phyloP scores from a whole-genome alignment of 2,329 filamentous ascomycete species.

The Cladosporium sp. region DNA sequence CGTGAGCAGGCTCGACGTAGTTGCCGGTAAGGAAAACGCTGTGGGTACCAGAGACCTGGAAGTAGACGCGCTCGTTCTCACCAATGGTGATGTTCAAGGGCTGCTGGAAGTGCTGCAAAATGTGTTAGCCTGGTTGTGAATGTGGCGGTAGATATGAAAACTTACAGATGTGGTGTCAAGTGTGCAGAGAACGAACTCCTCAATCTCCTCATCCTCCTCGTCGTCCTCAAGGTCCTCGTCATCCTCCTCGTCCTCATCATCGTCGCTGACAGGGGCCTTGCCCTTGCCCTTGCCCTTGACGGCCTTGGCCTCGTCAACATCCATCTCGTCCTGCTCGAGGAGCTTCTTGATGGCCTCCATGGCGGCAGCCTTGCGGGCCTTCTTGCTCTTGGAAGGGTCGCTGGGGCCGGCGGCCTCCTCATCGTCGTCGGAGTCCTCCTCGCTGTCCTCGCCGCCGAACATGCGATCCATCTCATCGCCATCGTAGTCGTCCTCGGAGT shows the following conservation, averaged over 20 bases:
- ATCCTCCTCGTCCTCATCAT: slow-evolving; percentile 50
- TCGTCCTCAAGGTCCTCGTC: slow-evolving; percentile 53
- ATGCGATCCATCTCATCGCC: slow-evolving; percentile 49
- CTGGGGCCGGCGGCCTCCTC: slow-evolving; percentile 83
- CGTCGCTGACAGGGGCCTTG: slow-evolving; percentile 46
- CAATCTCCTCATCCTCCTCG: slow-evolving; percentile 59
- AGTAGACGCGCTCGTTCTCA: slow-evolving; percentile 86
- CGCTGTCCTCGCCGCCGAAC: slow-evolving; percentile 59
- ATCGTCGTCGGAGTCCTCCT: slow-evolving; percentile 53
- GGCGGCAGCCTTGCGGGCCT: slow-evolving; percentile 73
- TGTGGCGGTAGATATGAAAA: slow-evolving; percentile 7
- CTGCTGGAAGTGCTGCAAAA: slow-evolving; percentile 83
- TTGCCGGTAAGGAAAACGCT: slow-evolving; percentile 91
- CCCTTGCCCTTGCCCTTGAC: slow-evolving; percentile 62
- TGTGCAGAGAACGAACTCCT: slow-evolving; percentile 93
- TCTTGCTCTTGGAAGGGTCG: slow-evolving; percentile 84
- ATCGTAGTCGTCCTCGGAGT: slow-evolving; percentile 59
- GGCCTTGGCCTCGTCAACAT: slow-evolving; percentile 64
- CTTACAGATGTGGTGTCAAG: slow-evolving; percentile 86
- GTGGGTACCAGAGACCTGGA: slow-evolving; percentile 86
- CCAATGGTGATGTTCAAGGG: slow-evolving; percentile 86
- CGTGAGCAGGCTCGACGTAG: slow-evolving; percentile 72
- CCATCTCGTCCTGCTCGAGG: slow-evolving; percentile 64
- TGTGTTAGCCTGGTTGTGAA: slow-evolving; percentile 25
- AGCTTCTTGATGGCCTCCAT: slow-evolving; percentile 72